phyloP scores from a whole-genome alignment of 306 rosid genomes.

The Albizia julibrissin region DNA sequence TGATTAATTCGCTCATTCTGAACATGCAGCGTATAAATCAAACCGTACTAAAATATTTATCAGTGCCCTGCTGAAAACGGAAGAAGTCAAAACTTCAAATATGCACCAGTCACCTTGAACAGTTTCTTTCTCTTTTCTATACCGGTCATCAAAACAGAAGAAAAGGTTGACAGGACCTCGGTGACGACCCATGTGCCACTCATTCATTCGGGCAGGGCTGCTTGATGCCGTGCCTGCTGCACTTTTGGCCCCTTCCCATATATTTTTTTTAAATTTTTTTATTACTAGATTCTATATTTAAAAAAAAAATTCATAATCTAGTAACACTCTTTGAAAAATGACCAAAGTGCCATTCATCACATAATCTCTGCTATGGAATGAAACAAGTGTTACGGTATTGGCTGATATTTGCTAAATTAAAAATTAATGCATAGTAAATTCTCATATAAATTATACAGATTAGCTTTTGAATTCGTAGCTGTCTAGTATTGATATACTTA shows the following conservation, averaged over 20 bases:
- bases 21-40: neutral
- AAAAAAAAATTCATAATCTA: neutral
- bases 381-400: neutral
- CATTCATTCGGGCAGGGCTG: neutral
- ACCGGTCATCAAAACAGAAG: neutral
- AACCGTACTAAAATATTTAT: neutral
- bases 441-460: neutral
- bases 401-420: neutral
- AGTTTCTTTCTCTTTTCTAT: neutral
- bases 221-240: no score
- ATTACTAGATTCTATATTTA: no score
- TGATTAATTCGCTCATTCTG: neutral
- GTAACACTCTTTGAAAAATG: neutral
- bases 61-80: neutral
- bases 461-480: neutral
- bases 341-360: neutral
- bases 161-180: neutral
- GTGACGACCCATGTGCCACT: neutral
- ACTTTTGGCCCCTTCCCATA: no score
- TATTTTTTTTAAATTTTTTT: no score
- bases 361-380: neutral
- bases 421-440: neutral
- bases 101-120: neutral
- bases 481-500: neutral
- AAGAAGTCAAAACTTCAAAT: constrained; percentile 14